phyloP scores from a whole-genome alignment of 768 basidiomycete genomes.

The Rhodotorula kratochvilovae region DNA sequence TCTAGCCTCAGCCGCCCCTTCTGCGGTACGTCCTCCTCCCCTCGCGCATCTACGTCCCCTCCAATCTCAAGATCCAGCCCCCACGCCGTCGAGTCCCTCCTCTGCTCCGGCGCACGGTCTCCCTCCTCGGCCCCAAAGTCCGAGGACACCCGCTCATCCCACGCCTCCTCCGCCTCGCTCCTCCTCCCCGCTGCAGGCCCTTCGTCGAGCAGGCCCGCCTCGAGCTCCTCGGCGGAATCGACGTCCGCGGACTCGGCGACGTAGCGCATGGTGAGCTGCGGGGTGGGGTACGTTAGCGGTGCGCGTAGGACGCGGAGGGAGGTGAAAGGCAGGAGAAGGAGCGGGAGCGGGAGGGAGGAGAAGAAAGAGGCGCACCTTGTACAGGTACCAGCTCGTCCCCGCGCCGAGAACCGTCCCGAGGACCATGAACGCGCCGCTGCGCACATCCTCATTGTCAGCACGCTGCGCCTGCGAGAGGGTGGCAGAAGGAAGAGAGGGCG shows the following conservation, averaged over 20 bases:
- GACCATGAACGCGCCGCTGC: conserved; percentile 53
- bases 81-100: not conserved
- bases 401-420: conserved; percentile 60
- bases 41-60: not conserved
- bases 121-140: conserved; percentile 5
- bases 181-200: conserved; percentile 31
- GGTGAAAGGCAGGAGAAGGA: too few relatives aligned
- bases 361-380: not conserved
- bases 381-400: conserved; percentile 61
- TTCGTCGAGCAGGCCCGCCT: conserved; percentile 58
- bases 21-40: too few relatives aligned
- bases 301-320: too few relatives aligned
- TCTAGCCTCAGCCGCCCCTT: conserved; percentile 3
- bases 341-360: too few relatives aligned
- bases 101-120: not conserved
- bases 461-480: too few relatives aligned
- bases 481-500: too few relatives aligned
- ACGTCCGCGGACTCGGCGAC: conserved; percentile 17
- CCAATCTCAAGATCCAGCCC: conserved; percentile 6
- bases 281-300: not conserved
- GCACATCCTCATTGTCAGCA: too few relatives aligned
- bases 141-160: not conserved
- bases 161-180: not conserved
- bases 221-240: conserved; percentile 35
- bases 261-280: conserved; percentile 30